These are phyloP conservation scores for Xylariales sp. DNA, from an alignment of 2,329 filamentous ascomycete species.

Conservation along the genomic window DNA sequence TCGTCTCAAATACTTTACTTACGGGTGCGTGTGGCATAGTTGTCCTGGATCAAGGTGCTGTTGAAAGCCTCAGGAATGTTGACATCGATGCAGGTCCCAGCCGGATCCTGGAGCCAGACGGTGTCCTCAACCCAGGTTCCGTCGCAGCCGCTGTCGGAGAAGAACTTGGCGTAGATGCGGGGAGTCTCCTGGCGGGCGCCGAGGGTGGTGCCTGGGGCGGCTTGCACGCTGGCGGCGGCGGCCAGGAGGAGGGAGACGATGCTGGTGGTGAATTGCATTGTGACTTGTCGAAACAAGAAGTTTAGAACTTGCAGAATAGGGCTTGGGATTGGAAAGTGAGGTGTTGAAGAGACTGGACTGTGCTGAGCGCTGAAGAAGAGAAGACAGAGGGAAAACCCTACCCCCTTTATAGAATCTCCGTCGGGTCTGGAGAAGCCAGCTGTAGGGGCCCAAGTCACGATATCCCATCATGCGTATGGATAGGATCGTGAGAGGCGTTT, in stretches of 20 bases:
- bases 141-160: slow-evolving; percentile 4
- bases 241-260: slow-evolving; percentile 3
- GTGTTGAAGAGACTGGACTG: too few relatives aligned
- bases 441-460: too few relatives aligned
- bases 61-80: slow-evolving; percentile 4
- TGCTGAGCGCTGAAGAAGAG: too few relatives aligned
- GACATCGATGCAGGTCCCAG: slow-evolving; percentile 5
- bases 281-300: too few relatives aligned
- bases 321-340: too few relatives aligned
- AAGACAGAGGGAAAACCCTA: too few relatives aligned
- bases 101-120: slow-evolving; percentile 8
- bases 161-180: slow-evolving; percentile 11
- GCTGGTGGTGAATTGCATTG: slow-evolving; percentile 9
- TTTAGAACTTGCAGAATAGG: too few relatives aligned
- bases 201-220: neutral
- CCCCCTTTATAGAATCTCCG: too few relatives aligned
- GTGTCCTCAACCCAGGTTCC: slow-evolving; percentile 11
- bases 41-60: slow-evolving; percentile 9
- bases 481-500: too few relatives aligned
- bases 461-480: too few relatives aligned
- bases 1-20: too few relatives aligned
- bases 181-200: slow-evolving; percentile 7
- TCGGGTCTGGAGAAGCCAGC: too few relatives aligned
- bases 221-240: slow-evolving; percentile 5
- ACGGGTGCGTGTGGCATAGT: slow-evolving; percentile 9